Evolutionary conservation across 75 land plant species (phyloP), one percentile per base, ranked within the genome.

Genomic region (Selaginella moellendorffii): DNA sequence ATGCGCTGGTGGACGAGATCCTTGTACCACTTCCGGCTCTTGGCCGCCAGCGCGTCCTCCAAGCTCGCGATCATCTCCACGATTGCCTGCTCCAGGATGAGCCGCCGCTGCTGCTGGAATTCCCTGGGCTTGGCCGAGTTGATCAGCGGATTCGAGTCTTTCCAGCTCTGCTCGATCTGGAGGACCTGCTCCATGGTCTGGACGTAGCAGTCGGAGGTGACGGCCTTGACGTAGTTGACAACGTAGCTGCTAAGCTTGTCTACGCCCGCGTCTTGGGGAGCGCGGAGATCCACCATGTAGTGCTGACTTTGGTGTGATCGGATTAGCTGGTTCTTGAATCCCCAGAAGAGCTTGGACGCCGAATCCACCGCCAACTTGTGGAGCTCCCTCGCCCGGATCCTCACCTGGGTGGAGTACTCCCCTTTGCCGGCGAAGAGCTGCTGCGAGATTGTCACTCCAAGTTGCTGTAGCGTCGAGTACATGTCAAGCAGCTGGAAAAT

Each of bases 191-290:
- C 71, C 54, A 89, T 69, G 18, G 66, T 66, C 27, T 82, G 80
- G 31, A 65, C 65, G 53, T 79, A 84, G 26, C 69, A 72, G n/a
- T 87, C 81, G 1, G 63, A 69, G 0, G 83, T 67, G 29, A 89
- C 36, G 17, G 66, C 59, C 30, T 86, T 83, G 54, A 81, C 76
- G 64, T 87, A 86, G 2, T 73, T 66, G 0, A 78, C 69, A 23
- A 89, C 76, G 56, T 85, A 89, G 65, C 78, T 81, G 28, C 78
- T 74, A 24, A 89, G 63, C 64, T 70, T 77, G 1, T 78, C 81
- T 21, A 86, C 78, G 2, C 78, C 64, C 18, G 83, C 96, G 69
- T 88, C 79, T 14, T 36, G 46, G 46, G 46, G 46, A 5, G 46
- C 10, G 46, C 46, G 5, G 46, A 5, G 46, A 36, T 36, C 14